phyloP scores from a whole-genome alignment of 257 asterid genomes.

The Ligustrum vulgare region DNA sequence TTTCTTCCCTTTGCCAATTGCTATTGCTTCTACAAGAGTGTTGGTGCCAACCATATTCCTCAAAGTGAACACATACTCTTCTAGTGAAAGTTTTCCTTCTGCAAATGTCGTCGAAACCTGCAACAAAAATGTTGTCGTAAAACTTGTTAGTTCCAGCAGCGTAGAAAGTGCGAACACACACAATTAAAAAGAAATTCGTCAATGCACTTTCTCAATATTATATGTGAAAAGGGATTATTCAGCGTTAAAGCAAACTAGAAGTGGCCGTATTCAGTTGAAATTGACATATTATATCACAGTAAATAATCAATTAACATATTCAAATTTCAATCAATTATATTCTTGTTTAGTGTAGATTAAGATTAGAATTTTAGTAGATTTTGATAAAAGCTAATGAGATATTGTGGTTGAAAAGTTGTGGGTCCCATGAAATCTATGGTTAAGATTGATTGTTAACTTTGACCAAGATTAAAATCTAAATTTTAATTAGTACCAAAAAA shows the following conservation, averaged over 20 bases:
- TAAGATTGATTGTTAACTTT: no score
- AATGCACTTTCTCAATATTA: neutral
- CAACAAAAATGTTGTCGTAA: neutral
- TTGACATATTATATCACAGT: no score
- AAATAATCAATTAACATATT: no score
- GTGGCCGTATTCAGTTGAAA: no score
- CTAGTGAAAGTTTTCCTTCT: constrained; percentile 50
- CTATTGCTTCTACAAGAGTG: constrained; percentile 64
- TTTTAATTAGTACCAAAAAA: no score
- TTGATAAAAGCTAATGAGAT: no score
- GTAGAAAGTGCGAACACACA: neutral
- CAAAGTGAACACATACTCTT: constrained; percentile 53
- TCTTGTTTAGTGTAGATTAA: no score
- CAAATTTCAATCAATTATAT: no score
- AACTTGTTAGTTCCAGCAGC: neutral
- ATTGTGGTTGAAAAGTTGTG: no score
- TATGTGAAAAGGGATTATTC: neutral
- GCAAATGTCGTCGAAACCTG: constrained; percentile 53
- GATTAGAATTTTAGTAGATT: no score
- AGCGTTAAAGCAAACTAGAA: neutral
- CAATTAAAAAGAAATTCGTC: neutral
- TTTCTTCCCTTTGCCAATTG: constrained; percentile 57
- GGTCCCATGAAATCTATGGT: no score
- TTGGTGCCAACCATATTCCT: constrained; percentile 58
- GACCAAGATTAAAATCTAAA: no score